A percentile compares a stretch with the other conserved stretches of the same genome.
phyloP scores from a whole-genome alignment of 192 early-diverging fungal genomes.

The Rhizophagus clarus region DNA sequence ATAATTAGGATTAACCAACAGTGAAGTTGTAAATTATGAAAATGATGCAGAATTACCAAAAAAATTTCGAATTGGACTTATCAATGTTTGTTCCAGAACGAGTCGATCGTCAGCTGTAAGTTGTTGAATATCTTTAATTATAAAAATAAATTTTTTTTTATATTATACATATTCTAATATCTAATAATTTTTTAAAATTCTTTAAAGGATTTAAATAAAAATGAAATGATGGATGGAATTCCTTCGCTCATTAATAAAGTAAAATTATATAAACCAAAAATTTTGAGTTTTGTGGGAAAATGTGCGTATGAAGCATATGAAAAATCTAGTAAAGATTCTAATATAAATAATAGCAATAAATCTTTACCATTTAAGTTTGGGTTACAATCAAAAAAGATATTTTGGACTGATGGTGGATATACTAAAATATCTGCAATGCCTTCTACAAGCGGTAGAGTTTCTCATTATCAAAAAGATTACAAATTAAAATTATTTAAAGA shows the following conservation, averaged over 20 bases:
- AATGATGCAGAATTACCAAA: constrained; percentile 54
- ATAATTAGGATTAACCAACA: constrained; percentile 21
- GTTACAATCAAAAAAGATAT: constrained; percentile 8
- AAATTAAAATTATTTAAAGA: constrained; percentile 58
- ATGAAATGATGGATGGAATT: constrained; percentile 61
- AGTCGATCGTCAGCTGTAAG: constrained; percentile 44
- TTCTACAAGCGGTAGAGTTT: constrained; percentile 61
- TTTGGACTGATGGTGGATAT: background rate
- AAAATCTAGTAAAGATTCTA: background rate
- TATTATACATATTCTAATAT: background rate
- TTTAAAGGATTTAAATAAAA: constrained; percentile 51
- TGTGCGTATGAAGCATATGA: constrained; percentile 68
- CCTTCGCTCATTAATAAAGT: constrained; percentile 67
- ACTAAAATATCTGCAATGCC: constrained; percentile 11
- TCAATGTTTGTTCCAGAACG: constrained; percentile 64
- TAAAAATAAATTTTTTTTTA: too few relatives aligned
- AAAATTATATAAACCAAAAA: constrained; percentile 52
- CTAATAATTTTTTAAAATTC: background rate
- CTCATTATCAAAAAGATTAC: constrained; percentile 61
- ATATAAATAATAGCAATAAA: background rate
- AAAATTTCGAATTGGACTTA: constrained; percentile 62
- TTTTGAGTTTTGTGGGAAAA: constrained; percentile 72
- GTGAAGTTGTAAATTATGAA: constrained; percentile 48
- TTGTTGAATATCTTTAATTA: background rate
- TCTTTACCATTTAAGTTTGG: constrained; percentile 5